These are phyloP conservation scores for Clausena lansium DNA, from an alignment of 345 rosid genomes.

Conservation along the genomic window DNA sequence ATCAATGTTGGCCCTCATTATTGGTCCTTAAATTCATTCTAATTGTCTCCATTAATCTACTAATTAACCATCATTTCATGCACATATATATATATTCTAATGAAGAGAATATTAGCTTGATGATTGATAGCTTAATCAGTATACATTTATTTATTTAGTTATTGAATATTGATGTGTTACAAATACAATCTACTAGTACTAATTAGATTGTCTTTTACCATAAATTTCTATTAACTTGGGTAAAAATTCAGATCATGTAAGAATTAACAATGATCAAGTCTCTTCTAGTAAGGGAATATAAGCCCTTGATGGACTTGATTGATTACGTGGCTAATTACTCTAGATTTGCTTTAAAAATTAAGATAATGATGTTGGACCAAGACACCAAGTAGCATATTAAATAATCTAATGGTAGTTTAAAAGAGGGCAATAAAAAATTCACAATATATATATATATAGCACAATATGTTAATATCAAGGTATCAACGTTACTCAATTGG, in stretches of 20 bases:
- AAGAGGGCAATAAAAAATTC: background rate
- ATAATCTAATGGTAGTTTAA: background rate
- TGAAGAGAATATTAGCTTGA: conserved; percentile 15
- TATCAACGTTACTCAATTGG: background rate
- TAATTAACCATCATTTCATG: background rate
- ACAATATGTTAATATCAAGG: background rate
- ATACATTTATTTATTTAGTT: background rate
- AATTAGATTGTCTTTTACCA: no score
- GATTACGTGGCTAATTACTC: background rate
- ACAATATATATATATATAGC: no score
- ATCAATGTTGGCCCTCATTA: background rate
- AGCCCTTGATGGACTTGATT: background rate
- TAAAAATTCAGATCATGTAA: background rate
- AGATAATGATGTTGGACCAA: background rate
- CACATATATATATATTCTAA: background rate
- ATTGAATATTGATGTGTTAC: no score
- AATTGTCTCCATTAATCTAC: conserved; percentile 3
- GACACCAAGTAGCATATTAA: background rate
- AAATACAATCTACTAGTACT: no score
- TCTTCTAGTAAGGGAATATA: background rate
- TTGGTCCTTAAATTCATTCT: background rate
- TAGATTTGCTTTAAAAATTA: no score
- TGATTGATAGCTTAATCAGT: conserved; percentile 11
- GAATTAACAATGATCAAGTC: background rate
- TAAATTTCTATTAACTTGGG: no score